Conservation (phyloP, 2,329 filamentous ascomycete genomes). For the Aspergillus candidus region DNA sequence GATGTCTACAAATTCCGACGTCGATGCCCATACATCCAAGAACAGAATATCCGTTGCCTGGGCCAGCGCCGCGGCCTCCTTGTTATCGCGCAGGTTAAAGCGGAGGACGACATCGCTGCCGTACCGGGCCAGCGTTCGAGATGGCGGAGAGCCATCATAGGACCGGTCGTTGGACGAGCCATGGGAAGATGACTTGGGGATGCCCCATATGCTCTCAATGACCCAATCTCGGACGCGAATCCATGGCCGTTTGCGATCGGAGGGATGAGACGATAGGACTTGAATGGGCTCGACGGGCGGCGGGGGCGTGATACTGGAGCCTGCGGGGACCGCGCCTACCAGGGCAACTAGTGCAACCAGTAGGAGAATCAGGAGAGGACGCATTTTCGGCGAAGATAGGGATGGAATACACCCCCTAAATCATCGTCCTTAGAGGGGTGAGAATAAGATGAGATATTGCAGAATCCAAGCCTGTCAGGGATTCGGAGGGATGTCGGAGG, state of each 20-base stretch:
- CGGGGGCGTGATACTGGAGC: conserved; percentile 30
- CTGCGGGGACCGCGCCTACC: conserved; percentile 30
- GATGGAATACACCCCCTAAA: neutral
- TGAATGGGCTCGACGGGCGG: conserved; percentile 27
- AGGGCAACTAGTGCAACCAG: conserved; percentile 15
- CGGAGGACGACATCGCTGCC: conserved; percentile 79
- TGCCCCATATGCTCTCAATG: conserved; percentile 40
- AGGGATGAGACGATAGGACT: conserved; percentile 21
- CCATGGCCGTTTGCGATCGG: conserved; percentile 31
- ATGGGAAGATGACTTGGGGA: conserved; percentile 23
- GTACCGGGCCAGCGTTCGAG: conserved; percentile 51
- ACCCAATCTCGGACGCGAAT: conserved; percentile 37
- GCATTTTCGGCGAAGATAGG: conserved; percentile 7
- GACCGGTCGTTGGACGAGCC: conserved; percentile 13
- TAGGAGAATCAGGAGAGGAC: conserved; percentile 12
- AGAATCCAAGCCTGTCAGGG: too few relatives aligned
- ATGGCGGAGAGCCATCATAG: conserved; percentile 24
- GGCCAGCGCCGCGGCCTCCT: conserved; percentile 65
- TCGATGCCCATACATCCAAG: conserved; percentile 86
- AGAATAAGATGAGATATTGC: neutral
- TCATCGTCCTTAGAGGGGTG: neutral
- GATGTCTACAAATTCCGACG: conserved; percentile 76
- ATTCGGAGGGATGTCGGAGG: too few relatives aligned
- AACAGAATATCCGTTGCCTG: conserved; percentile 69
- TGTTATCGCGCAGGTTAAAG: conserved; percentile 67